These are phyloP conservation scores for Ogataea neopini DNA, from an alignment of 805 yeast genomes.

Conservation along the genomic window DNA sequence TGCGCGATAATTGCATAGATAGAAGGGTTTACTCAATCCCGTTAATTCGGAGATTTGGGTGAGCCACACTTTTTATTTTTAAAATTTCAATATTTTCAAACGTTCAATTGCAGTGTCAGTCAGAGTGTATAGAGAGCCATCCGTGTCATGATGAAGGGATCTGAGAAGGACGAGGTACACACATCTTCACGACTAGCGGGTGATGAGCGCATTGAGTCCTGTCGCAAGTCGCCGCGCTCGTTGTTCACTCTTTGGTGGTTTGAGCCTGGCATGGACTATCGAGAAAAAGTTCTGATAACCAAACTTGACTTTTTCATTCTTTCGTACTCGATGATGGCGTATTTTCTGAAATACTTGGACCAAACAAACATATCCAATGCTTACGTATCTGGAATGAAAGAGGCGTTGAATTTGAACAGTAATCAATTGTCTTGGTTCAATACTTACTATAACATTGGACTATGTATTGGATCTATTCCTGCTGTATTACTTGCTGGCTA, in stretches of 20 bases:
- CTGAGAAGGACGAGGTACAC: too few species aligned
- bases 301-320: slow-evolving; percentile 34
- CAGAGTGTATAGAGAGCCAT: too few species aligned
- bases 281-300: slow-evolving; percentile 16
- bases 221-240: too few species aligned
- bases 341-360: slow-evolving; percentile 51
- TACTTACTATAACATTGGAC: slow-evolving; percentile 44
- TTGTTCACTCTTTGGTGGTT: too few species aligned
- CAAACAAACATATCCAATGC: slow-evolving; percentile 57
- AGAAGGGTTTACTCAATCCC: neutral
- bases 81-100: too few species aligned
- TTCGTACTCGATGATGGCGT: slow-evolving; percentile 34
- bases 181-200: too few species aligned
- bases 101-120: too few species aligned
- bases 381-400: slow-evolving; percentile 68
- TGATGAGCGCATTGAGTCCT: too few species aligned
- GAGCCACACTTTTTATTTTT: too few species aligned
- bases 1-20: neutral
- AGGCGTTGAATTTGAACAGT: slow-evolving; percentile 34
- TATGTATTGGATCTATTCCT: slow-evolving; percentile 62
- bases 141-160: too few species aligned
- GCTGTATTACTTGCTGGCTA: slow-evolving; percentile 47
- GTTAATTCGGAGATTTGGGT: too few species aligned
- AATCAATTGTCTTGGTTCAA: slow-evolving; percentile 29
- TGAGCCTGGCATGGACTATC: slow-evolving; percentile 15